Percentiles rank a stretch among this genome's conserved stretches.
These are phyloP conservation scores for Sphagnum tenellum DNA, from an alignment of 225 moss, liverwort and hornwort species.

Conservation along the genomic window DNA sequence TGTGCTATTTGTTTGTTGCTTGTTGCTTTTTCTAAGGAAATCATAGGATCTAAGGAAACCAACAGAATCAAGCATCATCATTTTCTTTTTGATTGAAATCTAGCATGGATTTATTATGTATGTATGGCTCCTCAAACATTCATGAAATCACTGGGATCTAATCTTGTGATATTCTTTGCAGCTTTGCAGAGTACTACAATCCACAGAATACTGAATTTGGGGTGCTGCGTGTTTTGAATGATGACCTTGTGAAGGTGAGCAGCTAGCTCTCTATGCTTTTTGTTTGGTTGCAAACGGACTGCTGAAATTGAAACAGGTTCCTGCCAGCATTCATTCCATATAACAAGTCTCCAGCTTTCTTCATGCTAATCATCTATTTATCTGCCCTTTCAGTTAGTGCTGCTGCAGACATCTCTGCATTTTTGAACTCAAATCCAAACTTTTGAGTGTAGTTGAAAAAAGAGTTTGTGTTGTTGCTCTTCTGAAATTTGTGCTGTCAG, in stretches of 20 bases:
- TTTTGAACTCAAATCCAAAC: too few relatives aligned
- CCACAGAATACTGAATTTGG: slow-evolving; percentile 63
- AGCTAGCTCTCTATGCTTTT: slow-evolving; percentile 1
- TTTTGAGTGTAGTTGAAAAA: too few relatives aligned
- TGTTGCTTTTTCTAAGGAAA: background rate
- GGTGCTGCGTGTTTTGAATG: slow-evolving; percentile 82
- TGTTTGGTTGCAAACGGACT: background rate
- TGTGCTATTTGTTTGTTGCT: background rate
- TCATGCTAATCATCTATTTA: too few relatives aligned
- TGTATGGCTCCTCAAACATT: background rate
- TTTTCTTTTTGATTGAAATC: background rate
- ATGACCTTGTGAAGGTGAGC: slow-evolving; percentile 88
- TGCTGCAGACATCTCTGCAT: too few relatives aligned
- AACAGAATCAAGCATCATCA: too few relatives aligned
- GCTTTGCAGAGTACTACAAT: slow-evolving; percentile 81
- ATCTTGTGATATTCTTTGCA: slow-evolving; percentile 10
- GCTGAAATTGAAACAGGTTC: background rate
- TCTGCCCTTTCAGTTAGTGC: too few relatives aligned
- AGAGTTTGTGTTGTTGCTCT: too few relatives aligned
- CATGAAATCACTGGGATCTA: background rate
- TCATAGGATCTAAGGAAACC: background rate
- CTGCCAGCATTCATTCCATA: background rate
- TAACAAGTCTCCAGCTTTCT: background rate
- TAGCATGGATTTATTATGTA: background rate
- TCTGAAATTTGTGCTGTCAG: too few relatives aligned